Evolutionary conservation across 768 basidiomycete species (phyloP).

Genomic region (Butyriboletus loyo): DNA sequence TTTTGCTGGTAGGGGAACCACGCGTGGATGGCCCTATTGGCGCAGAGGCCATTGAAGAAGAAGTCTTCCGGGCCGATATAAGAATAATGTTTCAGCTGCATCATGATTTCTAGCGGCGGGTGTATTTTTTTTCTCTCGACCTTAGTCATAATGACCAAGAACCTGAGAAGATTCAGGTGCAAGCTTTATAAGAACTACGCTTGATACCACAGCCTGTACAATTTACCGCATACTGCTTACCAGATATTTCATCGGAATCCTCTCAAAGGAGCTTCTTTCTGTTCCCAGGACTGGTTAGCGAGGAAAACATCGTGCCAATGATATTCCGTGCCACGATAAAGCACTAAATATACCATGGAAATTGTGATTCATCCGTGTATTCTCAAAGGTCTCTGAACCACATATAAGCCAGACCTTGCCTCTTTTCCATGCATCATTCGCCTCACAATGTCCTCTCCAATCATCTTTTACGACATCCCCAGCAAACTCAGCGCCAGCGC

Average conservation of each 20-base stretch:
- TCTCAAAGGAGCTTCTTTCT: background rate
- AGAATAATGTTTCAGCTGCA: slow-evolving; percentile 2
- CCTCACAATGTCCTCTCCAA: slow-evolving; percentile 24
- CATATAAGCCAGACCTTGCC: slow-evolving; percentile 1
- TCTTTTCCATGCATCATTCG: background rate
- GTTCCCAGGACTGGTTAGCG: background rate
- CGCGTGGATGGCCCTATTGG: slow-evolving; percentile 23
- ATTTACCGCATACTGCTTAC: background rate
- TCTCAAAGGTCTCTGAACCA: background rate
- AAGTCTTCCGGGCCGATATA: slow-evolving; percentile 1
- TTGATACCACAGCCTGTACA: background rate
- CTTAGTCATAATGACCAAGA: slow-evolving; percentile 16
- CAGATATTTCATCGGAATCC: background rate
- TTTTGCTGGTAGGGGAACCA: slow-evolving; percentile 52
- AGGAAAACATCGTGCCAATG: background rate
- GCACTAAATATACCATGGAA: slow-evolving; percentile 4
- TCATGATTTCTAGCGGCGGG: background rate
- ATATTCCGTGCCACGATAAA: background rate
- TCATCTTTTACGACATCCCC: slow-evolving; percentile 47
- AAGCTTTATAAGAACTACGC: background rate
- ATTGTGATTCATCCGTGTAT: background rate
- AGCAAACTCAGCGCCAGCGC: slow-evolving; percentile 26
- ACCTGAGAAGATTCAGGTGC: slow-evolving; percentile 9
- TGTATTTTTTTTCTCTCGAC: slow-evolving; percentile 5
- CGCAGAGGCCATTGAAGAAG: slow-evolving; percentile 12